These are phyloP conservation scores for Camelina laxa DNA, from an alignment of 345 rosid genomes.

Conservation along the genomic window DNA sequence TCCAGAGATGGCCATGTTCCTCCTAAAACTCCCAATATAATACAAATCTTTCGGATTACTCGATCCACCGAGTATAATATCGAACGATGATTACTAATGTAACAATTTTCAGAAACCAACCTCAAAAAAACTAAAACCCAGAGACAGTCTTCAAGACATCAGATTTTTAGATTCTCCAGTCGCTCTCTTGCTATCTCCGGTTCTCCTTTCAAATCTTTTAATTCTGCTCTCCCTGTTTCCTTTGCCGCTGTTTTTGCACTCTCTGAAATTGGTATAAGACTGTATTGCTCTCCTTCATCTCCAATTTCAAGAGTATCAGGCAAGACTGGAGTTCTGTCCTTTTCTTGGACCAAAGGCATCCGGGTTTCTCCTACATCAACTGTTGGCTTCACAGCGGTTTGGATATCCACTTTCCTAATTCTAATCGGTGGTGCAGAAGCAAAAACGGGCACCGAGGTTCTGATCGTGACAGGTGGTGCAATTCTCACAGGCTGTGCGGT, in stretches of 20 bases:
- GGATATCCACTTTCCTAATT: conserved; percentile 51
- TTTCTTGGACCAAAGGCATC: background rate
- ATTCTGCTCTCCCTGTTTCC: conserved; percentile 43
- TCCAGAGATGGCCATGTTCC: conserved; percentile 29
- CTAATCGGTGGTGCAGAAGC: conserved; percentile 57
- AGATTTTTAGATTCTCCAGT: conserved; percentile 64
- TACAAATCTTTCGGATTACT: conserved; percentile 42
- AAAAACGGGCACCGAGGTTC: conserved; percentile 74
- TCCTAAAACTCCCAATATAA: conserved; percentile 42
- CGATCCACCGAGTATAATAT: conserved; percentile 43
- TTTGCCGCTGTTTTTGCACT: conserved; percentile 31
- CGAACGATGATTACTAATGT: conserved; percentile 34
- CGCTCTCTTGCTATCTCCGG: conserved; percentile 46
- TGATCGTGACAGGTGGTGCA: conserved; percentile 75
- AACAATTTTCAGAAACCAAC: conserved; percentile 43
- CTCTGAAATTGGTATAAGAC: background rate
- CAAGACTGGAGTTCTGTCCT: conserved; percentile 20
- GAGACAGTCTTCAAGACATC: conserved; percentile 31
- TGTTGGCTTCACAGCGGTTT: conserved; percentile 30
- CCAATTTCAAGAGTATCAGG: conserved; percentile 33
- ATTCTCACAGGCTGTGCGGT: conserved; percentile 49
- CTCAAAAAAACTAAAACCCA: conserved; percentile 30
- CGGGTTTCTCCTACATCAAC: conserved; percentile 26
- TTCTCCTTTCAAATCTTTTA: conserved; percentile 44
- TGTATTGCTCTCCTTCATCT: conserved; percentile 13